Conservation (phyloP, 805 yeast genomes). For the Schwanniomyces sp. region DNA sequence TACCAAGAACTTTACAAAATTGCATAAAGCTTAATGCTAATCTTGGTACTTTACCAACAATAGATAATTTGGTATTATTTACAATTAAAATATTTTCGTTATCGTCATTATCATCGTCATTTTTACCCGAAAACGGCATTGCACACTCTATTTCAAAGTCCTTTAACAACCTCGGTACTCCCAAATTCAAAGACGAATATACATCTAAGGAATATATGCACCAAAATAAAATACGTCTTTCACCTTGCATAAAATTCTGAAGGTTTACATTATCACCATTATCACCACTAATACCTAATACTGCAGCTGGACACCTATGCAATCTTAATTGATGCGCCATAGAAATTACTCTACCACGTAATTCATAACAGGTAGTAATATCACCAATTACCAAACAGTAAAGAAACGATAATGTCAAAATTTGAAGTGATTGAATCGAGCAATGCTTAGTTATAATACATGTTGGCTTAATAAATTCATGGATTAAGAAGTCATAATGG, state of each 20-base stretch:
- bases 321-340: slow-evolving; percentile 85
- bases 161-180: slow-evolving; percentile 77
- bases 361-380: slow-evolving; percentile 67
- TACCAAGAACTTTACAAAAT: slow-evolving; percentile 70
- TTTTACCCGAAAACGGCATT: slow-evolving; percentile 59
- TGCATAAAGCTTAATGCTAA: slow-evolving; percentile 65
- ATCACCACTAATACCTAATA: slow-evolving; percentile 57
- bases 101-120: slow-evolving; percentile 41
- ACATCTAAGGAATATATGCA: slow-evolving; percentile 74
- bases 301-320: slow-evolving; percentile 86
- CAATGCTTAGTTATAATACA: slow-evolving; percentile 57
- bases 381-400: slow-evolving; percentile 76
- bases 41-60: slow-evolving; percentile 70
- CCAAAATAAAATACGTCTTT: slow-evolving; percentile 83
- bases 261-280: slow-evolving; percentile 34
- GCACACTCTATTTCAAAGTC: slow-evolving; percentile 88
- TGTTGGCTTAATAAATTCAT: slow-evolving; percentile 59
- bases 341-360: slow-evolving; percentile 72
- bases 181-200: slow-evolving; percentile 71
- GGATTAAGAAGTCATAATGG: slow-evolving; percentile 60
- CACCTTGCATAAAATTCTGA: slow-evolving; percentile 72
- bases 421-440: slow-evolving; percentile 68
- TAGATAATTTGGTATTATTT: slow-evolving; percentile 56
- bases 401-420: slow-evolving; percentile 64
- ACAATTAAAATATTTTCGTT: slow-evolving; percentile 59